These are phyloP conservation scores for Pittosporum tobira DNA, from an alignment of 129 eudicot genomes.

Conservation along the genomic window DNA sequence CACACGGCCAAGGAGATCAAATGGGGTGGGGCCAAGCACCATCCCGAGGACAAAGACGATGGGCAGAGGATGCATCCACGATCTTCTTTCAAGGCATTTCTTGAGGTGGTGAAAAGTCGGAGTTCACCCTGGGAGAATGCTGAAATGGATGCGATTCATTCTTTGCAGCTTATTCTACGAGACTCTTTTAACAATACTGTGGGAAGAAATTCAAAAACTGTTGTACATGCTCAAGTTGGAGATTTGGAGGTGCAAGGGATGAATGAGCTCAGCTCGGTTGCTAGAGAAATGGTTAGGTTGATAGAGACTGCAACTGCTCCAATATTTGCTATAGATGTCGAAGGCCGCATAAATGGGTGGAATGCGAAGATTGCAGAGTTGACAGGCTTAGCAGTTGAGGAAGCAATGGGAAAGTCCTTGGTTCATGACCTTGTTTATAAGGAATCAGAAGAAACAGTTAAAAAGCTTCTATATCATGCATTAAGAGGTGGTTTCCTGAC, in stretches of 20 bases:
- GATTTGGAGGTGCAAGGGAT: slow-evolving; percentile 61
- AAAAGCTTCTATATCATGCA: slow-evolving; percentile 62
- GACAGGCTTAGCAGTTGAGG: slow-evolving; percentile 71
- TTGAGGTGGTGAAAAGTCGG: slow-evolving; percentile 81
- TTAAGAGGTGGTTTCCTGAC: slow-evolving; percentile 51
- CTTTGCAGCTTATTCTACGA: slow-evolving; percentile 79
- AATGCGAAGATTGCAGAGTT: slow-evolving; percentile 84
- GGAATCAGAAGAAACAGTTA: slow-evolving; percentile 68
- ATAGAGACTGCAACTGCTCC: slow-evolving; percentile 99
- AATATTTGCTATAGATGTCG: slow-evolving; percentile 80
- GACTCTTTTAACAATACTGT: slow-evolving; percentile 64
- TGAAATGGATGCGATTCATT: slow-evolving; percentile 95
- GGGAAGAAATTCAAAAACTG: slow-evolving; percentile 50
- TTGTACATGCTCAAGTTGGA: slow-evolving; percentile 38
- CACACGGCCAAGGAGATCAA: slow-evolving; percentile 85
- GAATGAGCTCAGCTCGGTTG: slow-evolving; percentile 77
- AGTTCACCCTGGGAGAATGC: slow-evolving; percentile 92
- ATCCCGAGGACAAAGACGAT: slow-evolving; percentile 84
- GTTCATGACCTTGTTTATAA: slow-evolving; percentile 62
- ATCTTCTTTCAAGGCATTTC: slow-evolving; percentile 80
- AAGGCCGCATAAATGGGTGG: slow-evolving; percentile 90
- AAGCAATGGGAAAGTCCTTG: slow-evolving; percentile 91
- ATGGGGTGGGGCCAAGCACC: slow-evolving; percentile 99
- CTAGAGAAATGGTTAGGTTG: slow-evolving; percentile 87
- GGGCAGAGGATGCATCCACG: slow-evolving; percentile 94